Percentiles rank a stretch among this genome's conserved stretches.
These are phyloP conservation scores for Globisporangium irregulare DNA, from an alignment of 352 stramenopile genomes.

Conservation along the genomic window DNA sequence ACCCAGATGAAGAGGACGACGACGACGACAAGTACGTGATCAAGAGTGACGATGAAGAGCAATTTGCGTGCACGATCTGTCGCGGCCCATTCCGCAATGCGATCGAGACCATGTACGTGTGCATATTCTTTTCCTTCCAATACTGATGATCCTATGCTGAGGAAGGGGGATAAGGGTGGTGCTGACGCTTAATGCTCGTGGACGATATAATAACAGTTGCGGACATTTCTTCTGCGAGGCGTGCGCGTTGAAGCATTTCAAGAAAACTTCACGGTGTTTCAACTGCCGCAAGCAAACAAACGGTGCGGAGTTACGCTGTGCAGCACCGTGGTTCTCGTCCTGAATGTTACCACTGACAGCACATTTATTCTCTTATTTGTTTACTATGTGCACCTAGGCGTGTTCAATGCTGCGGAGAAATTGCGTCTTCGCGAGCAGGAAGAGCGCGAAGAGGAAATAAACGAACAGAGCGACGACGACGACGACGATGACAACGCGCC, in stretches of 20 bases:
- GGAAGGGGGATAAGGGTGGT: not conserved
- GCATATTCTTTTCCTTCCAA: not conserved
- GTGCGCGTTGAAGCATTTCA: constrained; percentile 89
- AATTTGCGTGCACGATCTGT: constrained; percentile 97
- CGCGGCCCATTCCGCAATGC: constrained; percentile 91
- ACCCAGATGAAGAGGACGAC: constrained; percentile 52
- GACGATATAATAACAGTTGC: constrained; percentile 51
- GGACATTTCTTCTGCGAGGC: constrained; percentile 96
- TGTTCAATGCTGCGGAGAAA: constrained; percentile 90
- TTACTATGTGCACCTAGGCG: constrained; percentile 24
- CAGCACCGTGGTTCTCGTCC: too few species aligned
- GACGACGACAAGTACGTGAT: constrained; percentile 63
- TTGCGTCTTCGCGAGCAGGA: constrained; percentile 50
- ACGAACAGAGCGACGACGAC: constrained; percentile 15
- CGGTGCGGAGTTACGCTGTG: constrained; percentile 28
- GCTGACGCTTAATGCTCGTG: not conserved
- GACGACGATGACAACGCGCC: not conserved
- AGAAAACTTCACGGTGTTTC: constrained; percentile 86
- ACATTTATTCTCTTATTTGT: not conserved
- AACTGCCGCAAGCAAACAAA: constrained; percentile 95
- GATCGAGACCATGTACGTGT: constrained; percentile 86
- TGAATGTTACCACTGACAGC: too few species aligned
- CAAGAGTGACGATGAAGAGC: constrained; percentile 62
- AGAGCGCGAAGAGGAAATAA: constrained; percentile 20
- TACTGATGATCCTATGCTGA: not conserved